Base-by-base conservation (phyloP, 2,329 filamentous ascomycete genomes). In the Aspergillus terreus region DNA sequence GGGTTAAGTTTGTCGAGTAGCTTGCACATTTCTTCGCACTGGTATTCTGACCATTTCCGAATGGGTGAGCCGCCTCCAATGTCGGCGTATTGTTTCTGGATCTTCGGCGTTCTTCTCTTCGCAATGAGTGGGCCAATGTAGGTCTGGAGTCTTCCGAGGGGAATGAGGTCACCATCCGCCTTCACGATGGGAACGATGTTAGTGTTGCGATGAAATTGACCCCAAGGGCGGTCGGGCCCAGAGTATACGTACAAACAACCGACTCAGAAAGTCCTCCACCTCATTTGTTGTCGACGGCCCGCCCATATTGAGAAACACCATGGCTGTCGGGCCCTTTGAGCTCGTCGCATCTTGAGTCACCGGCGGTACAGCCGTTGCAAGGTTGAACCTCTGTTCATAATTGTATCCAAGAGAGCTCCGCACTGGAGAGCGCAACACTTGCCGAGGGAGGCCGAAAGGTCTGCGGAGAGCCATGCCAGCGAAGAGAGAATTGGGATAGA, bases 241-340 rank as follows among this genome's bases (percentile, higher is more conserved):
- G 4, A 21, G 3, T 6, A 15, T 33, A 25, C 87, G 53, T 82
- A 95, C 92, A 75, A 99, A 99, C 60, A 99, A 78, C 62, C 92
- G 85, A 70, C 87, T 94, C 44, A 99, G 76, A 67, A 97, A 99
- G 71, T 87, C 84, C 62, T 87, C 86, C 33, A 99, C 94, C 76
- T 99, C 91, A 60, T 86, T 83, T 4, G 87, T 88, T 4, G 88
- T 96, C 1, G 90, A 88, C 3, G 94, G 94, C 0, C 94, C 94
- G 54, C 94, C 94, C 94, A 99, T 99, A 74, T 99, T 99, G 76
- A 99, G 83, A 67, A 99, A 96, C 12, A 99, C 94, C 84, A 99
- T 97, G 41, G 94, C 94, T 4, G 94, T 99, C 6, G 92, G 91
- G 0, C 92, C 92, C 66, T 89, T 82, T 2, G 81, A 79, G 45